A percentile compares a stretch with the other conserved stretches of the same genome.
Conservation (phyloP, 2,329 filamentous ascomycete species). For the Polytolypa hystricis region DNA sequence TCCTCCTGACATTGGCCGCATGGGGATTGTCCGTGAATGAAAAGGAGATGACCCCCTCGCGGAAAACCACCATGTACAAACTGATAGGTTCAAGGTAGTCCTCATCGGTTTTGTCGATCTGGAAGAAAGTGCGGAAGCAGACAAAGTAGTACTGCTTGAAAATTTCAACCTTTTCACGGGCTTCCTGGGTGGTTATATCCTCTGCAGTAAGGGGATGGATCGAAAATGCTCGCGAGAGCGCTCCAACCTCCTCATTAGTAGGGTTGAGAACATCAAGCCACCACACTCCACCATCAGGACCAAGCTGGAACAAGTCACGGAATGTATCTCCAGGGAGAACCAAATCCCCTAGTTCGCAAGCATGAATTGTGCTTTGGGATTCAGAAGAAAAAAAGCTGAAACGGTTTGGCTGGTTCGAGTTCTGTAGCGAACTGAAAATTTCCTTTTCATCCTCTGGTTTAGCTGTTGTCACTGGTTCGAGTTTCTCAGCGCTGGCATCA, state of each 20-base stretch:
- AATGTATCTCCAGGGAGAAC: slow-evolving; percentile 84
- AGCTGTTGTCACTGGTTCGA: slow-evolving; percentile 23
- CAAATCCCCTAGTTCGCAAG: slow-evolving; percentile 75
- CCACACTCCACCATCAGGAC: slow-evolving; percentile 74
- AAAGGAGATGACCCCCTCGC: slow-evolving; percentile 89
- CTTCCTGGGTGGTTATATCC: slow-evolving; percentile 90
- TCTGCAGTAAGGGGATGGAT: slow-evolving; percentile 93
- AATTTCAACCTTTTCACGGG: slow-evolving; percentile 94
- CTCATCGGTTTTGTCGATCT: slow-evolving; percentile 65
- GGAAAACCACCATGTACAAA: slow-evolving; percentile 93
- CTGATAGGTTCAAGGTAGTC: slow-evolving; percentile 90
- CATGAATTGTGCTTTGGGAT: slow-evolving; percentile 85
- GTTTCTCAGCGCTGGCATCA: slow-evolving; percentile 14
- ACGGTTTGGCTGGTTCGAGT: slow-evolving; percentile 56
- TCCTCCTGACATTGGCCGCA: slow-evolving; percentile 75
- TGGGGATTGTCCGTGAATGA: slow-evolving; percentile 83
- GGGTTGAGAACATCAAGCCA: slow-evolving; percentile 93
- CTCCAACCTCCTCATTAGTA: slow-evolving; percentile 75
- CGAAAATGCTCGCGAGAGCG: slow-evolving; percentile 86
- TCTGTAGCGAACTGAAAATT: slow-evolving; percentile 23
- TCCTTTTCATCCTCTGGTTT: slow-evolving; percentile 24
- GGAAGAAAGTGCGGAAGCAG: slow-evolving; percentile 87
- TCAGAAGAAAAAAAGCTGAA: slow-evolving; percentile 98
- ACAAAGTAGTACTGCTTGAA: slow-evolving; percentile 98
- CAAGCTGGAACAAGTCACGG: slow-evolving; percentile 70